phyloP scores from a whole-genome alignment of 2,329 filamentous ascomycete genomes.

The Thielaviopsis euricoi region DNA sequence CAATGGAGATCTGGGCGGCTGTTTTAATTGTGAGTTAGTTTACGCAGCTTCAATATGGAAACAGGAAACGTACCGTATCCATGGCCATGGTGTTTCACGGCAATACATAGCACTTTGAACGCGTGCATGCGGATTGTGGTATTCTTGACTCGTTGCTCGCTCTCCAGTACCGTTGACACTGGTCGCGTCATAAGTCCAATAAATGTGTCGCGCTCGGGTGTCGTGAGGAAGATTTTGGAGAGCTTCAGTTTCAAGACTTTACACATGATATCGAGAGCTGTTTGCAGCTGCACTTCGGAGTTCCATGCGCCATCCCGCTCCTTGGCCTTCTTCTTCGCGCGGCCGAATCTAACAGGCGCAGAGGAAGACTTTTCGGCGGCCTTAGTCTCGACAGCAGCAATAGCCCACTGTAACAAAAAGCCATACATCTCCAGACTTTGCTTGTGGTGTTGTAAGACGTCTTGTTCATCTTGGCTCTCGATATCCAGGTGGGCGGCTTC shows the following conservation, averaged over 20 bases:
- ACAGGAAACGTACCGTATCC: conserved; percentile 56
- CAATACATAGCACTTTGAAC: conserved; percentile 92
- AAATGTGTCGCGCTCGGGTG: conserved; percentile 90
- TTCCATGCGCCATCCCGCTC: conserved; percentile 72
- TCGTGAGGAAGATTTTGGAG: conserved; percentile 84
- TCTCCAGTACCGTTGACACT: conserved; percentile 87
- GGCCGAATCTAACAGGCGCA: conserved; percentile 50
- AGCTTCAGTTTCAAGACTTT: conserved; percentile 89
- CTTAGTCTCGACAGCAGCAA: conserved; percentile 86
- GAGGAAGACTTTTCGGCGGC: conserved; percentile 70
- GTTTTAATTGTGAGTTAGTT: conserved; percentile 1
- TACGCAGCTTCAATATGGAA: not conserved
- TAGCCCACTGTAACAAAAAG: conserved; percentile 87
- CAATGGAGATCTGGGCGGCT: conserved; percentile 94
- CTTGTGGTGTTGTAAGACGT: conserved; percentile 73
- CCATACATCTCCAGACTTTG: conserved; percentile 84
- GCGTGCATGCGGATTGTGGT: conserved; percentile 87
- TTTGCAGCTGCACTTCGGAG: conserved; percentile 71
- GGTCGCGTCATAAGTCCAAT: conserved; percentile 81
- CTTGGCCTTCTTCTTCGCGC: conserved; percentile 57
- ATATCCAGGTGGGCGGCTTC: conserved; percentile 74
- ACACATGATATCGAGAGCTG: conserved; percentile 83
- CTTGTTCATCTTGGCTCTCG: conserved; percentile 75
- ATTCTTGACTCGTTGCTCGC: conserved; percentile 79
- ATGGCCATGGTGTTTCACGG: conserved; percentile 94